A percentile compares a stretch with the other conserved stretches of the same genome.
phyloP scores from a whole-genome alignment of 345 rosid species.

The Eucalyptus guilfoylei region DNA sequence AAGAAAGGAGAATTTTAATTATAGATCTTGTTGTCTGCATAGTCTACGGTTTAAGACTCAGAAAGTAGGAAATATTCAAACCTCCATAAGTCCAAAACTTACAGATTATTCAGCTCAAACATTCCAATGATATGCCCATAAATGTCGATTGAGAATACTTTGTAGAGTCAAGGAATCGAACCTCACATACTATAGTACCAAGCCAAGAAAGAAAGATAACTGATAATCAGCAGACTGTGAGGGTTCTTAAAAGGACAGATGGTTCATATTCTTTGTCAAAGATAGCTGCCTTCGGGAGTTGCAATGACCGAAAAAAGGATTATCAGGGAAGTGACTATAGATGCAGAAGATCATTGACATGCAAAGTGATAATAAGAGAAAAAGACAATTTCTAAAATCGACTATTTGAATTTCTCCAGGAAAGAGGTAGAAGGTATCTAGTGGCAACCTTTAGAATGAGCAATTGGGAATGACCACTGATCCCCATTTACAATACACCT shows the following conservation, averaged over 20 bases:
- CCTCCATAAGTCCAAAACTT: conserved; percentile 8
- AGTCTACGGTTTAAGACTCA: background rate
- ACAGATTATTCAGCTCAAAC: conserved; percentile 96
- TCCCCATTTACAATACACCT: background rate
- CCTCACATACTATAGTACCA: background rate
- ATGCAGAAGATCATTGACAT: background rate
- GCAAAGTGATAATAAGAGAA: background rate
- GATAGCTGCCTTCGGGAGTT: background rate
- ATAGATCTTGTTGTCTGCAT: background rate
- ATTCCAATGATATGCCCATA: conserved; percentile 88
- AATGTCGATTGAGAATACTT: conserved; percentile 93
- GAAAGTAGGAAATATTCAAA: background rate
- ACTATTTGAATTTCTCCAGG: background rate
- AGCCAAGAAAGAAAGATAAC: background rate
- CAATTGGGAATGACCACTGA: background rate
- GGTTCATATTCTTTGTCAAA: background rate
- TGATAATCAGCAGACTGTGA: background rate
- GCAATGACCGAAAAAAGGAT: background rate
- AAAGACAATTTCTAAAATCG: background rate
- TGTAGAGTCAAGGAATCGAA: conserved; percentile 36
- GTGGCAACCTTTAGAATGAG: background rate
- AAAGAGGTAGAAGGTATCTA: background rate
- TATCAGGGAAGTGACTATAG: background rate
- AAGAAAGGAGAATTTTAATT: background rate
- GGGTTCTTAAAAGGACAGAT: background rate